Base-by-base conservation (phyloP, 169 alveolate species). In the Blepharisma undulans region DNA sequence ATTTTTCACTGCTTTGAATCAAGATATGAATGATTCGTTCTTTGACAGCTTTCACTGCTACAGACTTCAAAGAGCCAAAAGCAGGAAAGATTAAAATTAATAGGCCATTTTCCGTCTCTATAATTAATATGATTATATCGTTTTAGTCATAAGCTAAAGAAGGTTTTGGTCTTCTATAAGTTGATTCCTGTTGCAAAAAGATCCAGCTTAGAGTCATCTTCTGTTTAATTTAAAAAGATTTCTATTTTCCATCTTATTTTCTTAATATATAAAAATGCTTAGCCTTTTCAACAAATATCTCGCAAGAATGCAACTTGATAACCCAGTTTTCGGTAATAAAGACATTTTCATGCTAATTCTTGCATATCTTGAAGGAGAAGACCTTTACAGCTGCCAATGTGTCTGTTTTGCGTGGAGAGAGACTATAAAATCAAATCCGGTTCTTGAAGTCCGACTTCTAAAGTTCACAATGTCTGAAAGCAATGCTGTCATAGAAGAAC, bases 341-440 rank as follows among this genome's bases (percentile, higher is more conserved):
- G 76, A 82, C 78, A 21, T 82, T 48, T 19, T 82, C 30, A 30
- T 82, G n/a, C 4, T 82, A 25, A 60, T 82, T 60, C 76, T 82
- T 21, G 78, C 33, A 29, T 82, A 36, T 60, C 89, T 82, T 32
- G 89, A 59, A 25, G 89, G 89, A 22, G 89, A 82, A 33, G 89
- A 82, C 89, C 48, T 82, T 21, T 82, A 25, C 22, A 2, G 60
- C 71, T 25, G 29, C 19, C 27, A 22, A 21, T 72, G n/a, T 3
- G 89, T 82, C 14, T 34, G 78, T 8, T 82, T 36, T 30, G 33
- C 74, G 8, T 82, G 29, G 29, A 82, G 77, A 48, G 34, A 21
- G 33, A 59, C 89, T 22, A 82, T 82, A n/a, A 22, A 48, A 30
- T 82, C 89, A 48, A 22, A 4, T 10, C 89, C 89, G 8, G 32